phyloP scores from a whole-genome alignment of 768 basidiomycete species.

The Boletus patriciae region DNA sequence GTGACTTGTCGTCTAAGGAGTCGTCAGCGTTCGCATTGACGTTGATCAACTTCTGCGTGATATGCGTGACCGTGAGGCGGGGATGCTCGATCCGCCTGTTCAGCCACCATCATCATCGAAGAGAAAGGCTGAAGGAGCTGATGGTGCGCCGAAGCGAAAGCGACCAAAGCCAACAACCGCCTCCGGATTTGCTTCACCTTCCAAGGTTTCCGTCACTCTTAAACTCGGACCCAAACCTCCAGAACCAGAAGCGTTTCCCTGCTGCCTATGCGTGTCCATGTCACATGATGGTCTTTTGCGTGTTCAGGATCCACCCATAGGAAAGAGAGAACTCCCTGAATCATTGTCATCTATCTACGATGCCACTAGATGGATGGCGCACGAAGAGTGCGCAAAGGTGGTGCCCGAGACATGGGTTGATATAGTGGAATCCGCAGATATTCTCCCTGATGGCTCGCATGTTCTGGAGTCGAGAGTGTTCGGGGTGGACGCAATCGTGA shows the following conservation, averaged over 20 bases:
- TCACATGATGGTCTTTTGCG: constrained; percentile 54
- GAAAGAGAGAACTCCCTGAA: constrained; percentile 52
- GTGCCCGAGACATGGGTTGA: constrained; percentile 95
- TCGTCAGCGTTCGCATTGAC: constrained; percentile 82
- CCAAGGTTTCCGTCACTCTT: constrained; percentile 57
- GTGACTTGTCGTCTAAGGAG: constrained; percentile 7
- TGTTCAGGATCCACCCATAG: constrained; percentile 66
- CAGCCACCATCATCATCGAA: constrained; percentile 32
- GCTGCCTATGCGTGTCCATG: constrained; percentile 64
- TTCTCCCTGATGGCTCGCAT: constrained; percentile 32
- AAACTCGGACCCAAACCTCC: constrained; percentile 65
- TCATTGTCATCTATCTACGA: constrained; percentile 23
- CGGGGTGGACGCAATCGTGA: constrained; percentile 86
- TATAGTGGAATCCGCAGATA: constrained; percentile 45
- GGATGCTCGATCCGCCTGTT: constrained; percentile 26
- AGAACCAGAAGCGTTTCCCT: constrained; percentile 59
- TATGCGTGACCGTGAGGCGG: constrained; percentile 62
- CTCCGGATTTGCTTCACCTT: constrained; percentile 11
- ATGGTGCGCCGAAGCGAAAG: constrained; percentile 28
- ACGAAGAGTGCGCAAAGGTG: constrained; percentile 74
- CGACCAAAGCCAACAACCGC: constrained; percentile 20
- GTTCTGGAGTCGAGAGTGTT: constrained; percentile 59
- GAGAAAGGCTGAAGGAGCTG: constrained; percentile 39
- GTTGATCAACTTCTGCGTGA: constrained; percentile 82
- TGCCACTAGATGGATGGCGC: constrained; percentile 64